Base-by-base conservation (phyloP, 1,284 basidiomycete genomes). In the Ceratorhiza oryzae-sativae region DNA sequence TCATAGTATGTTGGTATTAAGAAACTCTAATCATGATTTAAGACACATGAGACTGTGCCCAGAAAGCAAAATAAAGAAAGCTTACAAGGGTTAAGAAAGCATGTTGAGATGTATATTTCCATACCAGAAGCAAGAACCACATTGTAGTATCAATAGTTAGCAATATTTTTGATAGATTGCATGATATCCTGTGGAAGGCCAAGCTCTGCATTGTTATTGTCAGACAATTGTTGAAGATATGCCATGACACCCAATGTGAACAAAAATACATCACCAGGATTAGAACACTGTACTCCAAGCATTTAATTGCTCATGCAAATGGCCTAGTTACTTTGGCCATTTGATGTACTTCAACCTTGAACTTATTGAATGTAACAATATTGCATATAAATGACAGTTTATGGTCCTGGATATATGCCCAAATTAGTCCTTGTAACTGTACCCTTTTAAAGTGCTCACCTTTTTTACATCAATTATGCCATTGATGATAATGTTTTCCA, bases 61-160 rank as follows among this genome's bases (percentile, higher is more conserved):
- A 15, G 6, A 55, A 13, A 42, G 41, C 20, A 5, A 45, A 9
- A 6, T 48, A 10, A 30, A 34, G 12, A 51, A 3, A 15, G 4
- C 71, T 32, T 36, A 72, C 73, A 1, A 2, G 70, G 71, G 58
- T 73, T 6, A 25, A 73, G 62, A 25, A 73, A 65, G 15, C 72
- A 58, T 1, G 61, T 60, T 3, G 73, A 32, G 6, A 73, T 13
- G 42, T 73, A 73, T n/a, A 68, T 48, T 18, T 71, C 62, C 30
- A 48, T 27, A 5, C 39, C 39, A 20, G 72, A 15, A 30, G 60
- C 46, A 15, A 72, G 58, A 41, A 73, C 51, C 72, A 73, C 71
- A 15, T 56, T 27, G n/a, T 25, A 15, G 20, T 63, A 73, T 13
- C 68, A 36, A 41, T 23, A n/a, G 42, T 61, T 20, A 46, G 25